Evolutionary conservation across 2,329 filamentous ascomycete species (phyloP).

Genomic region (Aspergillus luchuensis): DNA sequence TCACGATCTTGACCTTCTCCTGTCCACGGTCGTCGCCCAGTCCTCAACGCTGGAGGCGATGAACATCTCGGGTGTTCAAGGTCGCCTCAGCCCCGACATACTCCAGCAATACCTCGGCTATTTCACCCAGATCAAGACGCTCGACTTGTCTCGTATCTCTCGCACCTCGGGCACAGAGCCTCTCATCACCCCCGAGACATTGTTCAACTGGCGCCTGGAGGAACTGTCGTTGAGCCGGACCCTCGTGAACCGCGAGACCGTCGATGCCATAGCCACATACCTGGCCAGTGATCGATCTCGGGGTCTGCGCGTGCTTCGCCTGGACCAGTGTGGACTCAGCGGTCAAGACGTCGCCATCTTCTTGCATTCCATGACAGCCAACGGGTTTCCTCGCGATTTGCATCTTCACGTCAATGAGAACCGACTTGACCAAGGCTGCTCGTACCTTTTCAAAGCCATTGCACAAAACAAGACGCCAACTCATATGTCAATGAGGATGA

Average conservation of each 20-base stretch:
- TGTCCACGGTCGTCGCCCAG: slow-evolving; percentile 66
- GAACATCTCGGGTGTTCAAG: slow-evolving; percentile 67
- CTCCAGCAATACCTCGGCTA: slow-evolving; percentile 68
- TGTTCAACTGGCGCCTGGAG: slow-evolving; percentile 68
- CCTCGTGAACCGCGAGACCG: slow-evolving; percentile 61
- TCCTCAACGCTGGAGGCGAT: slow-evolving; percentile 68
- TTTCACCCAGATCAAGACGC: slow-evolving; percentile 65
- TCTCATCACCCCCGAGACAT: slow-evolving; percentile 65
- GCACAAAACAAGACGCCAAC: slow-evolving; percentile 60
- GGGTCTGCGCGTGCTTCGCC: slow-evolving; percentile 61
- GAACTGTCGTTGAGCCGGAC: slow-evolving; percentile 67
- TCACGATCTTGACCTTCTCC: slow-evolving; percentile 57
- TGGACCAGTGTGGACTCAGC: slow-evolving; percentile 68
- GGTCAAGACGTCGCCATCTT: slow-evolving; percentile 66
- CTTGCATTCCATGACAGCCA: slow-evolving; percentile 62
- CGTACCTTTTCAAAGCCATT: slow-evolving; percentile 47
- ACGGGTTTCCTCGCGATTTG: slow-evolving; percentile 57
- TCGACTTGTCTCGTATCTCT: slow-evolving; percentile 67
- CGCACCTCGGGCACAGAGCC: slow-evolving; percentile 64
- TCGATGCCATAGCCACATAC: slow-evolving; percentile 67
- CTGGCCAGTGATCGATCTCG: slow-evolving; percentile 63
- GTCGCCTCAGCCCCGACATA: slow-evolving; percentile 63
- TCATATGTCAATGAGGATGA: slow-evolving; percentile 66
- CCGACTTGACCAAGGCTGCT: slow-evolving; percentile 48
- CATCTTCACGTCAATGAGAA: slow-evolving; percentile 69